Conservation (phyloP, 352 stramenopile species). For the Pythium dissimile region DNA sequence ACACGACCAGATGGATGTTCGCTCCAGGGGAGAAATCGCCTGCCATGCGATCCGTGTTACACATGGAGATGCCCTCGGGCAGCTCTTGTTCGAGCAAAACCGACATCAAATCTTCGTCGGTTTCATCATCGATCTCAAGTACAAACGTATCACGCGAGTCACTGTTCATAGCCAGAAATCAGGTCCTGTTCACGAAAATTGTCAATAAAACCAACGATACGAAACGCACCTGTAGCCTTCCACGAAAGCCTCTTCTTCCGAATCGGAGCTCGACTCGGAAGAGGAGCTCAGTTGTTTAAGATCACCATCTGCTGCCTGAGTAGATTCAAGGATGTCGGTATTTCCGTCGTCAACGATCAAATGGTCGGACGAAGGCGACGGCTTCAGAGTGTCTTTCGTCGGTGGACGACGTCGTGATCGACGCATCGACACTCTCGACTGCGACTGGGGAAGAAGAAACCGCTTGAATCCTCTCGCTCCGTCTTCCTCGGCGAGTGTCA, state of each 20-base stretch:
- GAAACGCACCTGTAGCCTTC: constrained; percentile 51
- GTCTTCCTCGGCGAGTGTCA: constrained; percentile 39
- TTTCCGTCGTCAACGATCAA: constrained; percentile 14
- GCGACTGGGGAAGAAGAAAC: constrained; percentile 29
- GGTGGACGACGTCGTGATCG: constrained; percentile 35
- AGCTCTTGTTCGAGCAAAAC: constrained; percentile 86
- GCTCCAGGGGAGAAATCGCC: constrained; percentile 63
- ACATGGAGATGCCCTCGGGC: constrained; percentile 85
- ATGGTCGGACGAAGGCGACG: constrained; percentile 21
- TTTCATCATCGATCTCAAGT: constrained; percentile 91
- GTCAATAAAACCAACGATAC: background rate
- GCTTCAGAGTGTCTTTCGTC: constrained; percentile 24
- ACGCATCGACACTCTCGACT: constrained; percentile 28
- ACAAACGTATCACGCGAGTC: constrained; percentile 88
- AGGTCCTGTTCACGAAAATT: background rate
- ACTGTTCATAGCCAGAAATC: constrained; percentile 17
- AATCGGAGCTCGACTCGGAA: constrained; percentile 79
- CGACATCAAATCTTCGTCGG: constrained; percentile 90
- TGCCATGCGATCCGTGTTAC: constrained; percentile 76
- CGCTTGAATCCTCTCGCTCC: constrained; percentile 34
- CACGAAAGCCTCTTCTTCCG: constrained; percentile 74
- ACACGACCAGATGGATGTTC: constrained; percentile 84
- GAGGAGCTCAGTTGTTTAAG: constrained; percentile 62
- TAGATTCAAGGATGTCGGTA: background rate
- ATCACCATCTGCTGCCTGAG: constrained; percentile 31